Evolutionary conservation across 108 stramenopile species (phyloP), one percentile per base, ranked within the genome.

Genomic region (Skeletonema costatum): DNA sequence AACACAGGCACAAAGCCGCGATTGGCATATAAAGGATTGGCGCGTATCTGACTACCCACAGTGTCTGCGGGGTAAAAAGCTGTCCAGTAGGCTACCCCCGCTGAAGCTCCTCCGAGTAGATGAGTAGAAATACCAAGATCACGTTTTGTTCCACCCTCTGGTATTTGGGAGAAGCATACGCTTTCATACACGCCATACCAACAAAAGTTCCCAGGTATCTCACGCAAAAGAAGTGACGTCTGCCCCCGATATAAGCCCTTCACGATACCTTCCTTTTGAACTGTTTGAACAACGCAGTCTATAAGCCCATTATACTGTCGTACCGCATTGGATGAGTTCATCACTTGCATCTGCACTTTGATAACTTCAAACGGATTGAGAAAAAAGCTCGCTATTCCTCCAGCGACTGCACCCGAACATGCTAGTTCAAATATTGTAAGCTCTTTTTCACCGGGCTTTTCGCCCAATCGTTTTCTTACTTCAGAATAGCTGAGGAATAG

Each of bases 11-110:
- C 5, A 66, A 86, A 82, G 9, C 53, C 51, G 29, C 48, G 72
- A 30, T 77, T 78, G 2, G 68, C 71, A 67, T 82, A 77, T 39
- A 51, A 30, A 12, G 81, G 81, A 79, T 78, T 82, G 6, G 81
- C 77, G 6, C 81, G 77, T 16, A 86, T 81, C 36, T 70, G 76
- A 42, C 68, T 70, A 17, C 81, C 81, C 19, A 86, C 81, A 13
- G 85, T 86, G 32, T 86, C 85, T 14, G 85, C 85, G 19, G 85
- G 85, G 66, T 86, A 86, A 50, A 86, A 86, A 0, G 85, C 85
- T 13, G 85, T 86, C 85, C 85, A 86, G 46, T 86, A 86, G 1
- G 80, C 81, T 25, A 82, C 85, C 5, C 85, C 85, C 0, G 85
- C 81, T 10, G 73, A 29, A 16, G 85, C 85, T 36, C 85, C 85